phyloP scores from a whole-genome alignment of 495 filamentous ascomycete genomes.

The Penicillium daleae region DNA sequence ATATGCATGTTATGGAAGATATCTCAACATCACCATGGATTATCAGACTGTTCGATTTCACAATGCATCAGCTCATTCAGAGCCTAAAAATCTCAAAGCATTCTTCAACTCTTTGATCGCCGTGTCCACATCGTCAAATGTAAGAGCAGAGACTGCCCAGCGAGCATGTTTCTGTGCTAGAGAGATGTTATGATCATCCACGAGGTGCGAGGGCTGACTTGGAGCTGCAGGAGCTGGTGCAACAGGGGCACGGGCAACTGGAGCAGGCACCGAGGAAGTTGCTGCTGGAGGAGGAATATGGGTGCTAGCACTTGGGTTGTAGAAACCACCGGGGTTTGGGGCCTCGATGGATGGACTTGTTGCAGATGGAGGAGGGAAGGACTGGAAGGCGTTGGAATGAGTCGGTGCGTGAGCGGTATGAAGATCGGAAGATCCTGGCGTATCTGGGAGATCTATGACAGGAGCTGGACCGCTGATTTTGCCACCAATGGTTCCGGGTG shows the following conservation, averaged over 20 bases:
- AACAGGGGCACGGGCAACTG: conserved; percentile 19
- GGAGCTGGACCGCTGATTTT: conserved; percentile 14
- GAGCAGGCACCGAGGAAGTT: conserved; percentile 24
- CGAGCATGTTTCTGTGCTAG: conserved; percentile 93
- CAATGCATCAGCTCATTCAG: conserved; percentile 29
- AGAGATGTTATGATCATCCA: conserved; percentile 75
- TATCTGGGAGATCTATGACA: conserved; percentile 44
- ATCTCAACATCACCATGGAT: neutral
- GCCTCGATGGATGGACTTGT: conserved; percentile 31
- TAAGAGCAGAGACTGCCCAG: conserved; percentile 95
- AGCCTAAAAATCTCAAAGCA: conserved; percentile 60
- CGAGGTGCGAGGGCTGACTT: conserved; percentile 33
- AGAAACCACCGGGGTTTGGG: conserved; percentile 40
- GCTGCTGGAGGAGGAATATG: conserved; percentile 30
- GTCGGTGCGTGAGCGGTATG: conserved; percentile 18
- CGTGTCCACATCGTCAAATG: conserved; percentile 93
- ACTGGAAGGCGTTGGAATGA: conserved; percentile 43
- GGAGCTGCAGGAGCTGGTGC: conserved; percentile 26
- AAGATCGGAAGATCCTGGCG: conserved; percentile 30
- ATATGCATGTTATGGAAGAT: conserved; percentile 10
- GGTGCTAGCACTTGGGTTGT: conserved; percentile 28
- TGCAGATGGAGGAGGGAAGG: conserved; percentile 49
- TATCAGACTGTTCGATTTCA: neutral
- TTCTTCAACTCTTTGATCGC: conserved; percentile 82
- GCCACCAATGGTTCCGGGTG: conserved; percentile 40